These are phyloP conservation scores for Vitis hybrid DNA, from an alignment of 177 flowering plant genomes.

Conservation along the genomic window DNA sequence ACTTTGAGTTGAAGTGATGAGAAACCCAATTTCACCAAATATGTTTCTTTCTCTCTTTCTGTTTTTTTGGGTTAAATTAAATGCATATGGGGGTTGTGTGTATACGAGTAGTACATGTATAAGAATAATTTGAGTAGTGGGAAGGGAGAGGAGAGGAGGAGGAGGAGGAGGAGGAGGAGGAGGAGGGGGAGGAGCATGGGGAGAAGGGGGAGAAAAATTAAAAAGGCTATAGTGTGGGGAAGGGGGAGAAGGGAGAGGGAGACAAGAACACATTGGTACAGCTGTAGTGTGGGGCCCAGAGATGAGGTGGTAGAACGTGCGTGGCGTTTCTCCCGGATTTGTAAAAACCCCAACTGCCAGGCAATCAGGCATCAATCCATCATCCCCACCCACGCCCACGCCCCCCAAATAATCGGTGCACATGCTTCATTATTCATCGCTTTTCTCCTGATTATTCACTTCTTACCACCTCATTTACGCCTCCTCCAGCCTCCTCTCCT, in stretches of 20 bases:
- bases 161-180: no score
- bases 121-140: no score
- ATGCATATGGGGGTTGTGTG: no score
- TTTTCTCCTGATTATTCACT: background rate
- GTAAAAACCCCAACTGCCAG: slow-evolving; percentile 35
- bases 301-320: slow-evolving; percentile 53
- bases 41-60: no score
- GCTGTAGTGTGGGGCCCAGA: slow-evolving; percentile 43
- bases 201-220: no score
- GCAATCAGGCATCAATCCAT: slow-evolving; percentile 5
- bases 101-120: no score
- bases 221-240: background rate
- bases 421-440: slow-evolving; percentile 4
- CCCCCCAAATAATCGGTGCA: slow-evolving; percentile 12
- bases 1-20: no score
- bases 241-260: slow-evolving; percentile 5
- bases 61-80: no score
- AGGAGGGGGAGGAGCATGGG: background rate
- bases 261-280: slow-evolving; percentile 60
- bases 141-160: no score
- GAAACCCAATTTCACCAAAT: no score
- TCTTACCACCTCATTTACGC: background rate
- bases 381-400: slow-evolving; percentile 12
- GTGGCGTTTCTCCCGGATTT: slow-evolving; percentile 53
- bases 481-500: no score